These are phyloP conservation scores for Aspergillus heteromorphus DNA, from an alignment of 495 filamentous ascomycete genomes.

Conservation along the genomic window DNA sequence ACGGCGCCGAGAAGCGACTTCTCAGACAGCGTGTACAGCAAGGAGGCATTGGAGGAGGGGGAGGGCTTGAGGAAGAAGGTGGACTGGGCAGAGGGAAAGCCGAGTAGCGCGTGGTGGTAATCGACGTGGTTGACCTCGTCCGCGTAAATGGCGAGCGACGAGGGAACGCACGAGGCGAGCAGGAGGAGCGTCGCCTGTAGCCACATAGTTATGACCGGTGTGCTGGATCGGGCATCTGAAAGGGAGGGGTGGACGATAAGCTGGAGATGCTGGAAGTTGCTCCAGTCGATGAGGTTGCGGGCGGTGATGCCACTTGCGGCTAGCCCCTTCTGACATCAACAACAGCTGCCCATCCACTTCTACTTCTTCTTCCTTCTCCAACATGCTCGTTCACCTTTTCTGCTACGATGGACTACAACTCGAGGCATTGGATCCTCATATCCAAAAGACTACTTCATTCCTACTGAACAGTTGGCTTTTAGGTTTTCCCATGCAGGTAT, in stretches of 20 bases:
- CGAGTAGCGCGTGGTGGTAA: conserved; percentile 87
- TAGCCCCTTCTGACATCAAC: no score
- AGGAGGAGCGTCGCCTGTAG: conserved; percentile 39
- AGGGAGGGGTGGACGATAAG: conserved; percentile 5
- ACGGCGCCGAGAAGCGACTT: conserved; percentile 77
- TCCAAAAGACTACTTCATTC: no score
- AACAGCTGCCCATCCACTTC: no score
- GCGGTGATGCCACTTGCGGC: conserved; percentile 10
- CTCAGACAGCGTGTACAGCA: conserved; percentile 87
- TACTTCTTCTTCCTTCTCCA: no score
- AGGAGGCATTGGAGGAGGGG: conserved; percentile 71
- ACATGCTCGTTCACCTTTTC: no score
- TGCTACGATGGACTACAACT: no score
- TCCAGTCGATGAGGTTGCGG: neutral
- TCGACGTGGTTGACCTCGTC: conserved; percentile 92
- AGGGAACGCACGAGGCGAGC: conserved; percentile 37
- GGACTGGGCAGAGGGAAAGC: conserved; percentile 69
- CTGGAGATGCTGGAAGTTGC: neutral
- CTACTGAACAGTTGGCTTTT: no score
- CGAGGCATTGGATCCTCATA: no score
- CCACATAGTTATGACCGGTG: conserved; percentile 36
- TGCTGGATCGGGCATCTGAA: conserved; percentile 26
- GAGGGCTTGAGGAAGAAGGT: conserved; percentile 94
- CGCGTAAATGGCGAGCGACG: conserved; percentile 62
- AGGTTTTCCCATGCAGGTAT: no score